Evolutionary conservation across 352 stramenopile genomes (phyloP), one percentile per base, ranked within the genome.

Genomic region (Pythium rhizo-oryzae): DNA sequence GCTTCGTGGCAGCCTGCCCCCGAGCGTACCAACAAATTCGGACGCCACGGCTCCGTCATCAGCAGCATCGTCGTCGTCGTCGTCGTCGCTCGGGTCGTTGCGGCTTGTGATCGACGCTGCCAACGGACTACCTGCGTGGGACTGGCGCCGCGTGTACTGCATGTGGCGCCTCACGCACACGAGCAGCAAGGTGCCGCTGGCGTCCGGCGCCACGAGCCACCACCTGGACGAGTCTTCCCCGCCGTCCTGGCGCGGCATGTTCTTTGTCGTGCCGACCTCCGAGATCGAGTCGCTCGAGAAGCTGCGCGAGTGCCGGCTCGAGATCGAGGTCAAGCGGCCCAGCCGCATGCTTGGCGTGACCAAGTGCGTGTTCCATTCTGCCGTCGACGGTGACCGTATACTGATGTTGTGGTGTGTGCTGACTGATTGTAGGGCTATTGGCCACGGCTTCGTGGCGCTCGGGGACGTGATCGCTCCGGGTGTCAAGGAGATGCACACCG

Each of bases 141-240:
- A 64, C 56, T 70, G 63, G 63, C 54, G 62, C 16, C 41, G 62
- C 16, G 62, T 56, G n/a, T 69, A 59, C 54, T 69, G 62, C 35
- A 55, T 58, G 43, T 69, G 62, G 62, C 30, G 54, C 5, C 3
- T 70, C 23, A 28, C 23, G 8, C 39, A 59, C 25, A 4, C 44
- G 0, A 16, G 44, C 16, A n/a, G 25, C 43, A 41, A 28, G 23
- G 15, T 44, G 25, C 46, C 55, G 23, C 2, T 64, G 8, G 46
- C 56, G 18, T 54, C 55, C n/a, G 63, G 63, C 16, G 30, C 44
- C 18, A 69, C 62, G 28, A 49, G 33, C 46, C 62, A 57, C 12
- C 62, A 62, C 23, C 7, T 53, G 0, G 62, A 69, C 54, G 46
- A 57, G 23, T 56, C 62, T 11, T 39, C n/a, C 16, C 23, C 43